Conservation (phyloP, 129 eudicot species). For the Artemisia tridentata region DNA sequence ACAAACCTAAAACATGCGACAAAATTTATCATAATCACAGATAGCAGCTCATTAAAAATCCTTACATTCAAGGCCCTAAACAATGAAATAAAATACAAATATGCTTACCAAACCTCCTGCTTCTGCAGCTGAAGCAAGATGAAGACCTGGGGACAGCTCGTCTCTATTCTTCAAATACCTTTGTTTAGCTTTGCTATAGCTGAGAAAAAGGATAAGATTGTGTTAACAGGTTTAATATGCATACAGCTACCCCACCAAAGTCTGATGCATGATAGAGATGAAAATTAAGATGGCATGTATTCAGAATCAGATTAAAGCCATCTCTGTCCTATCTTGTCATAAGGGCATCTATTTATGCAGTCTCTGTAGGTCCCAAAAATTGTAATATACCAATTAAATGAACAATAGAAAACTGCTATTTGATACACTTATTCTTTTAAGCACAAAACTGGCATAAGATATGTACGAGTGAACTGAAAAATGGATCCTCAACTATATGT, state of each 20-base stretch:
- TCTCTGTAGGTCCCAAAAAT: slow-evolving; percentile 8
- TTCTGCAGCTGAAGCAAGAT: slow-evolving; percentile 98
- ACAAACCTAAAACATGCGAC: slow-evolving; percentile 56
- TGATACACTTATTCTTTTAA: neutral
- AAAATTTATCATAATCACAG: slow-evolving; percentile 12
- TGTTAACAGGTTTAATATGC: slow-evolving; percentile 5
- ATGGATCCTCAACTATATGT: neutral
- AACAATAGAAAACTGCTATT: neutral
- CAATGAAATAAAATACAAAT: neutral
- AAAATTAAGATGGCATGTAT: neutral
- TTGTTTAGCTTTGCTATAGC: slow-evolving; percentile 93
- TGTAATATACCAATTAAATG: neutral
- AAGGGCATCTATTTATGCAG: neutral
- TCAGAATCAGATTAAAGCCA: neutral
- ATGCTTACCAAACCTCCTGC: slow-evolving; percentile 93
- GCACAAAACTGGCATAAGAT: neutral
- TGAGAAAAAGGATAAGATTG: slow-evolving; percentile 23
- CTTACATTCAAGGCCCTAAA: no score
- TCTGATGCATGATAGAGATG: neutral
- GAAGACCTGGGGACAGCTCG: slow-evolving; percentile 71
- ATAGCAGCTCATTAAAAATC: neutral
- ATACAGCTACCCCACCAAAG: slow-evolving; percentile 14
- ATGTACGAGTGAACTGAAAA: neutral
- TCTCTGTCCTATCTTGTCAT: neutral
- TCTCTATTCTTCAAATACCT: slow-evolving; percentile 60